Conservation (phyloP, 2,329 filamentous ascomycete genomes). For the Cercospora sojina region DNA sequence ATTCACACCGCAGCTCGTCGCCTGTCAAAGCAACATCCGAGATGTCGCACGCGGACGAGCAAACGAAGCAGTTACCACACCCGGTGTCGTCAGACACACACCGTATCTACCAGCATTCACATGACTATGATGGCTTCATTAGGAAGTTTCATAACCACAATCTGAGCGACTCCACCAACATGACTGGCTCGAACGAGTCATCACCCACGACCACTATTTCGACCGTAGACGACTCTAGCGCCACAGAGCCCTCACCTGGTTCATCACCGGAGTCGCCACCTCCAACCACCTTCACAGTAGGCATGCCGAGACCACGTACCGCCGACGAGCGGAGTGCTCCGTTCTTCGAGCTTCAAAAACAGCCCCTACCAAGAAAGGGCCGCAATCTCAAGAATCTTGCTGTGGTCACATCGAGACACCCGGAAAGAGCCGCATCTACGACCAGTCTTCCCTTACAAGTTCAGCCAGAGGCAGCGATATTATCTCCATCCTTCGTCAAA, state of each 20-base stretch:
- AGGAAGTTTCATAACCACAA: constrained; percentile 62
- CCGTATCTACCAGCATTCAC: constrained; percentile 14
- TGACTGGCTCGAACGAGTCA: constrained; percentile 83
- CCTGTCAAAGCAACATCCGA: constrained; percentile 20
- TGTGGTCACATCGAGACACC: constrained; percentile 63
- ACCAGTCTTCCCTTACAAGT: constrained; percentile 54
- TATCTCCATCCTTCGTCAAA: constrained; percentile 77
- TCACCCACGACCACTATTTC: constrained; percentile 93
- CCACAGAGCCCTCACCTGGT: constrained; percentile 86
- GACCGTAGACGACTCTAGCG: constrained; percentile 84
- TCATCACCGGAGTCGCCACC: constrained; percentile 88
- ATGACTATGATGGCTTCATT: constrained; percentile 31
- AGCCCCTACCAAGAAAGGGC: constrained; percentile 60
- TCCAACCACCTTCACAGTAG: constrained; percentile 65
- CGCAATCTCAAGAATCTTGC: constrained; percentile 83
- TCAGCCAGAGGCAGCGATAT: constrained; percentile 54
- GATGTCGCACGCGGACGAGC: constrained; percentile 30
- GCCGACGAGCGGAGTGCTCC: constrained; percentile 53
- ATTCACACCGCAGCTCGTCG: neutral
- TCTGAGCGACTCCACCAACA: constrained; percentile 74
- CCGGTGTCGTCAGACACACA: constrained; percentile 18
- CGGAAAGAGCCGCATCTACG: constrained; percentile 48
- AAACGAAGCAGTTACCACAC: constrained; percentile 30
- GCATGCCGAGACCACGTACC: constrained; percentile 50
- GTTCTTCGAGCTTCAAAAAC: constrained; percentile 52